phyloP scores from a whole-genome alignment of 2,329 filamentous ascomycete genomes.

The Alternaria triticina region DNA sequence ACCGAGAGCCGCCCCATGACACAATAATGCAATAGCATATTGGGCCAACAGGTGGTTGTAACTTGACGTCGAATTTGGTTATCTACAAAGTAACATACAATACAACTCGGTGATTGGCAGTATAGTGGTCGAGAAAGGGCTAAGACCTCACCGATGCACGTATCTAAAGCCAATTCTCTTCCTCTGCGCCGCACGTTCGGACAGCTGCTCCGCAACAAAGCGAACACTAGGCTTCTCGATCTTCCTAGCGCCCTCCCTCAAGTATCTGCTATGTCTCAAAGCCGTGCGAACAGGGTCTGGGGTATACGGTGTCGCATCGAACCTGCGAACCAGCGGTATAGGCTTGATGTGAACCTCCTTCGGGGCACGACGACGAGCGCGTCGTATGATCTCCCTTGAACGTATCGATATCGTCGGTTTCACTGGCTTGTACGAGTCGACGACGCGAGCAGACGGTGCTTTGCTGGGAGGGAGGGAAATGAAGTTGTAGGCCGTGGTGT shows the following conservation, averaged over 20 bases:
- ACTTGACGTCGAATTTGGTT: too few species aligned
- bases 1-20: too few species aligned
- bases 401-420: slow-evolving; percentile 4
- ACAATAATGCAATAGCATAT: too few species aligned
- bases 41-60: too few species aligned
- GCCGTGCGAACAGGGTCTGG: neutral
- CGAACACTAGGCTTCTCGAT: slow-evolving; percentile 3
- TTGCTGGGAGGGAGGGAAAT: neutral
- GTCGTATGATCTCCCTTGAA: slow-evolving; percentile 2
- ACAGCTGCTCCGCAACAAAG: neutral
- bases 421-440: neutral
- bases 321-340: slow-evolving; percentile 1
- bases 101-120: too few species aligned
- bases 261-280: slow-evolving; percentile 7
- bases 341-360: neutral
- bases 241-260: slow-evolving; percentile 3
- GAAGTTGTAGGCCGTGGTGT: slow-evolving; percentile 2
- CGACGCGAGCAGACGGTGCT: neutral
- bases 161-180: neutral
- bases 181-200: neutral
- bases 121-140: too few species aligned
- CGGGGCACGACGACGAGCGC: neutral
- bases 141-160: too few species aligned
- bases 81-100: too few species aligned
- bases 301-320: slow-evolving; percentile 5